phyloP scores from a whole-genome alignment of 495 filamentous ascomycete species.

The Penicillium salamii region DNA sequence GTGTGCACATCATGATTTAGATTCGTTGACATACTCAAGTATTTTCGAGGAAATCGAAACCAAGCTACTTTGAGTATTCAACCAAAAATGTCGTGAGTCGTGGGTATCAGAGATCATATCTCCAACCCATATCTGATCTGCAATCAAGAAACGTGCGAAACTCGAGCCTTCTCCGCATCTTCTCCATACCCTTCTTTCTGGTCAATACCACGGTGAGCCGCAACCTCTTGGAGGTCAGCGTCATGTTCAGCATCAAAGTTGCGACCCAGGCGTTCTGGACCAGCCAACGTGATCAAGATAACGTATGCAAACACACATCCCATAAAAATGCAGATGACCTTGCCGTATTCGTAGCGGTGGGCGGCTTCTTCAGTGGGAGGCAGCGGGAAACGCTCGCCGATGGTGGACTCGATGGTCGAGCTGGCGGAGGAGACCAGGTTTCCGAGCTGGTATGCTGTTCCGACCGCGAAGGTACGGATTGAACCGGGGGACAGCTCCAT shows the following conservation, averaged over 20 bases:
- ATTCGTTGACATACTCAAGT: too few relatives aligned
- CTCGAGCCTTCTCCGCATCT: conserved; percentile 19
- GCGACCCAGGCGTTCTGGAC: conserved; percentile 70
- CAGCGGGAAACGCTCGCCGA: conserved; percentile 78
- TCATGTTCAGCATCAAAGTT: conserved; percentile 67
- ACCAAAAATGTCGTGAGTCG: too few relatives aligned
- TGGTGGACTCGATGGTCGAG: conserved; percentile 79
- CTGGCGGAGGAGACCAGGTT: conserved; percentile 79
- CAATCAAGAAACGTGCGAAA: not conserved
- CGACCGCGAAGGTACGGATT: conserved; percentile 82
- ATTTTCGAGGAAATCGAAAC: too few relatives aligned
- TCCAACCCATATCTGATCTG: not conserved
- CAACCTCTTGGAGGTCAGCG: conserved; percentile 55
- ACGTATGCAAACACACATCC: conserved; percentile 84
- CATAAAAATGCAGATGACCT: conserved; percentile 92
- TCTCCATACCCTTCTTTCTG: not conserved
- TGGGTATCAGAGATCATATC: too few relatives aligned
- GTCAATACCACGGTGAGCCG: conserved; percentile 12
- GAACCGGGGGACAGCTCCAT: conserved; percentile 82
- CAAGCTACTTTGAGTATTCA: too few relatives aligned
- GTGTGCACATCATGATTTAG: too few relatives aligned
- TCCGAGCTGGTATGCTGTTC: conserved; percentile 80
- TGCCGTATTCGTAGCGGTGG: conserved; percentile 76
- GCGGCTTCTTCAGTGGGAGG: conserved; percentile 43
- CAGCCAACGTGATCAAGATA: conserved; percentile 70